A percentile compares a stretch with the other conserved stretches of the same genome.
These are phyloP conservation scores for Vitis hybrid DNA, from an alignment of 177 flowering plant genomes.

Conservation along the genomic window DNA sequence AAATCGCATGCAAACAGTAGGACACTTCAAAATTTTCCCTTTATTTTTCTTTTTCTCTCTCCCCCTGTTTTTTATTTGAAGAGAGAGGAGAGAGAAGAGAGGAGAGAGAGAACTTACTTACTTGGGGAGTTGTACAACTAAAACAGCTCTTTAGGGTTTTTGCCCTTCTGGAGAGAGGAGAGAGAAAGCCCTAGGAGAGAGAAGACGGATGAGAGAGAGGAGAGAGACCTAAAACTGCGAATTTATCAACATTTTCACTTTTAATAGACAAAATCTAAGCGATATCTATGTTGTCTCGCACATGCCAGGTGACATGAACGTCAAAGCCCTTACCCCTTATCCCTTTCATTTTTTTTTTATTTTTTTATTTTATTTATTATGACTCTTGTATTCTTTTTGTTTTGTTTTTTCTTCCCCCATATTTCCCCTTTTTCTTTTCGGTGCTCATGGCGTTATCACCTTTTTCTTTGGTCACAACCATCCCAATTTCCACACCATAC, in stretches of 20 bases:
- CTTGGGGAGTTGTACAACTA: slow-evolving; percentile 17
- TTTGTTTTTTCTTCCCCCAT: not conserved
- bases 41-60: too few relatives aligned
- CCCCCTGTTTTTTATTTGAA: not conserved
- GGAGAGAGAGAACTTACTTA: slow-evolving; percentile 63
- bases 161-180: slow-evolving; percentile 28
- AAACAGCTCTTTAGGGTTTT: slow-evolving; percentile 53
- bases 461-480: too few relatives aligned
- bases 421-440: not conserved
- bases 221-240: slow-evolving; percentile 10
- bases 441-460: not conserved
- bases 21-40: slow-evolving; percentile 14
- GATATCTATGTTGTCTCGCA: not conserved
- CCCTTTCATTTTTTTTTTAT: not conserved
- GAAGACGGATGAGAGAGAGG: slow-evolving; percentile 10
- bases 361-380: not conserved
- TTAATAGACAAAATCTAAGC: not conserved
- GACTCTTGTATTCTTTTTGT: not conserved
- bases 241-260: not conserved
- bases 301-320: not conserved
- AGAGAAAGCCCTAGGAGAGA: slow-evolving; percentile 16
- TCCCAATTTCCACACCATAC: too few relatives aligned
- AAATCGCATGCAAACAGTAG: not conserved
- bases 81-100: slow-evolving; percentile 31
- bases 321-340: not conserved